Evolutionary conservation across 2,329 filamentous ascomycete genomes (phyloP).

Genomic region (Hymenoscyphus scutula): DNA sequence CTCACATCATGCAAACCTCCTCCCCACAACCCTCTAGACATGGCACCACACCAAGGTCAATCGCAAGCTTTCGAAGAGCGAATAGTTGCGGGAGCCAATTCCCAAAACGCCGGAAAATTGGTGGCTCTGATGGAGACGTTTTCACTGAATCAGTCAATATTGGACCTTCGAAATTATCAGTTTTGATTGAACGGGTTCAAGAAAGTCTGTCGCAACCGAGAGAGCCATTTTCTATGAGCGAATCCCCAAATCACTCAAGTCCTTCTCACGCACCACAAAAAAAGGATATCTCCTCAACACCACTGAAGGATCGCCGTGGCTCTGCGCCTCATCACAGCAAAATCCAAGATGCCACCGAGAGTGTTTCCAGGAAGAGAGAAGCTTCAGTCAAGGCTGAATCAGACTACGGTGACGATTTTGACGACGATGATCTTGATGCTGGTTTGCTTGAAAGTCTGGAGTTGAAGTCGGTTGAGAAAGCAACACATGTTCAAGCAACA

Average conservation of each 20-base stretch:
- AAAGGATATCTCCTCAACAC: not conserved
- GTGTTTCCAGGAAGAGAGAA: not conserved
- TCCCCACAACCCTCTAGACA: constrained; percentile 60
- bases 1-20: constrained; percentile 67
- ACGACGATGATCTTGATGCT: constrained; percentile 49
- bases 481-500: not conserved
- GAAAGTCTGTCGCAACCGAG: constrained; percentile 43
- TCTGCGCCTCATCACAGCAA: not conserved
- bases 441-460: constrained; percentile 52
- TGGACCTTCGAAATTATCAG: constrained; percentile 54
- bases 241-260: not conserved
- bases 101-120: constrained; percentile 65
- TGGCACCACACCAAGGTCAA: constrained; percentile 41
- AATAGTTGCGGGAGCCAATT: constrained; percentile 69
- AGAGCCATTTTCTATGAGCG: constrained; percentile 8
- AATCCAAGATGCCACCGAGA: not conserved
- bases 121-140: constrained; percentile 36
- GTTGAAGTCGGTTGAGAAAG: constrained; percentile 37
- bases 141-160: constrained; percentile 41
- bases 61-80: constrained; percentile 57
- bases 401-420: constrained; percentile 42
- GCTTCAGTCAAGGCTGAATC: constrained; percentile 20
- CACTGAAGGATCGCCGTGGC: not conserved
- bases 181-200: constrained; percentile 65
- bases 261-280: constrained; percentile 2